phyloP scores from a whole-genome alignment of 1,284 basidiomycete species.

The Ganoderma meredithae region DNA sequence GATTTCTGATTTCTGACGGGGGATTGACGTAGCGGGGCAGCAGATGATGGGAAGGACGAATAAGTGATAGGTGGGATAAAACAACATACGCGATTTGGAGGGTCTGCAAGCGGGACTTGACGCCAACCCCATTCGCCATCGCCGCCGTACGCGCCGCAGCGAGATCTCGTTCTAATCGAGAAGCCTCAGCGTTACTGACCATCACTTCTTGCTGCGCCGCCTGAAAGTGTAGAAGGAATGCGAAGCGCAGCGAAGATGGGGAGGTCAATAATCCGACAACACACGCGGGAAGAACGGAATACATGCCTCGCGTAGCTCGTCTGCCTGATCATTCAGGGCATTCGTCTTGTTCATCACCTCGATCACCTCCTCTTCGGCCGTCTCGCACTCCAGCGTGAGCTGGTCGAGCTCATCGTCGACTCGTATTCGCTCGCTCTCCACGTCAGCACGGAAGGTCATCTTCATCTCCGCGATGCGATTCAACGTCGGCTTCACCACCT shows the following conservation, averaged over 20 bases:
- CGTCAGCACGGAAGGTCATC: slow-evolving; percentile 66
- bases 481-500: slow-evolving; percentile 75
- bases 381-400: slow-evolving; percentile 78
- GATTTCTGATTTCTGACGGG: not conserved
- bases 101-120: slow-evolving; percentile 77
- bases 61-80: not conserved
- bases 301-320: slow-evolving; percentile 77
- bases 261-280: not conserved
- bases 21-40: slow-evolving; percentile 7
- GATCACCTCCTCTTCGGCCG: slow-evolving; percentile 73
- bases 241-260: slow-evolving; percentile 4
- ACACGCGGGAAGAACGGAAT: not conserved
- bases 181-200: slow-evolving; percentile 66
- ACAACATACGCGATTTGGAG: slow-evolving; percentile 58
- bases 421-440: slow-evolving; percentile 78
- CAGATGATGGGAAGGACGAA: not conserved
- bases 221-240: slow-evolving; percentile 43
- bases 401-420: slow-evolving; percentile 84
- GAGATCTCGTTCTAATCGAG: slow-evolving; percentile 70
- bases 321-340: slow-evolving; percentile 76
- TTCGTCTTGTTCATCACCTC: slow-evolving; percentile 75
- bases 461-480: slow-evolving; percentile 73
- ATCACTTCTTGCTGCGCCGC: slow-evolving; percentile 77
- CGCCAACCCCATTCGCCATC: slow-evolving; percentile 78
- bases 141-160: slow-evolving; percentile 76